Percentiles rank a stretch among this genome's conserved stretches.
Evolutionary conservation across 139 green algal genomes (phyloP).

Genomic region (Closterium sp.): DNA sequence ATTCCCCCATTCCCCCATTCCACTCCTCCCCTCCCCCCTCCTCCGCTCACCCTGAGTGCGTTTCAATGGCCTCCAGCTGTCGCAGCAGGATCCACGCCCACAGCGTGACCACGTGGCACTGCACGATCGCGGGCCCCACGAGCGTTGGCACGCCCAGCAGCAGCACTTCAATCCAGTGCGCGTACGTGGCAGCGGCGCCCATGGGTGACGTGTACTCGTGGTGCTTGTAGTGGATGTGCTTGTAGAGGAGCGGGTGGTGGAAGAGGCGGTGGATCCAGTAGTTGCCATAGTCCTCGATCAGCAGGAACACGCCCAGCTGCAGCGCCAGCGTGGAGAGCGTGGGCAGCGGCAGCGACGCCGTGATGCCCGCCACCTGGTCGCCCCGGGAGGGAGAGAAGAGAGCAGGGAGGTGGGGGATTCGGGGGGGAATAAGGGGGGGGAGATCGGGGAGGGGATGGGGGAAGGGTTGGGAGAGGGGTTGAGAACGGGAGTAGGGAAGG

Average conservation of each 20-base stretch:
- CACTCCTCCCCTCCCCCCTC: neutral
- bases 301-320: slow-evolving; percentile 54
- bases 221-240: slow-evolving; percentile 57
- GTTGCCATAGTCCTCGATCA: slow-evolving; percentile 59
- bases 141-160: slow-evolving; percentile 51
- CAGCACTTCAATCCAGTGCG: slow-evolving; percentile 54
- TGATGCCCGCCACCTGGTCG: slow-evolving; percentile 45
- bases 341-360: slow-evolving; percentile 41
- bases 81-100: slow-evolving; percentile 54
- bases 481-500: neutral
- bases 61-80: slow-evolving; percentile 52
- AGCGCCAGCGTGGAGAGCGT: slow-evolving; percentile 21
- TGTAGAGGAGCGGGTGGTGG: slow-evolving; percentile 45
- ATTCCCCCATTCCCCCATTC: no score
- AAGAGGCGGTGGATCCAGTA: slow-evolving; percentile 60
- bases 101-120: slow-evolving; percentile 56
- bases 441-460: neutral
- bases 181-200: slow-evolving; percentile 43
- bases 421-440: neutral
- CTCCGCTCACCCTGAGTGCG: slow-evolving; percentile 51
- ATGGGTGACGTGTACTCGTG: slow-evolving; percentile 55
- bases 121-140: slow-evolving; percentile 48
- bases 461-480: neutral
- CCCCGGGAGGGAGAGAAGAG: neutral
- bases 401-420: neutral